Conservation (phyloP, 2,329 filamentous ascomycete genomes). For the Diaporthe velutina region DNA sequence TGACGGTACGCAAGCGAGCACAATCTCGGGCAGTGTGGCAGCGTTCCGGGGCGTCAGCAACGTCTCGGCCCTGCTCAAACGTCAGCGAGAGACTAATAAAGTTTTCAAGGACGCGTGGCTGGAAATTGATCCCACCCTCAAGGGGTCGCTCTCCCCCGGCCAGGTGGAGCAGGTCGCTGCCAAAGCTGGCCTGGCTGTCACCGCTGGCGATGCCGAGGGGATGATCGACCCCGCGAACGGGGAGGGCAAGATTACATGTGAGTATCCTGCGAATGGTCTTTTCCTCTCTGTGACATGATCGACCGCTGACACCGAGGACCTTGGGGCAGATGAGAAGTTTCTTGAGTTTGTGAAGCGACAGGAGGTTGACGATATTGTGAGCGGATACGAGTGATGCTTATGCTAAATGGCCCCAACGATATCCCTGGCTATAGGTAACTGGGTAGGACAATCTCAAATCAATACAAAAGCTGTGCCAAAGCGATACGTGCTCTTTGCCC, state of each 20-base stretch:
- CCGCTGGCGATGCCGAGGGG: constrained; percentile 50
- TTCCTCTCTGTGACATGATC: background rate
- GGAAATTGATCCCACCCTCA: constrained; percentile 49
- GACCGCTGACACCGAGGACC: background rate
- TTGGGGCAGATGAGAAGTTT: constrained; percentile 49
- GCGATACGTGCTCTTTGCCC: background rate
- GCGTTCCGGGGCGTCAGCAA: constrained; percentile 37
- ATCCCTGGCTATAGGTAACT: background rate
- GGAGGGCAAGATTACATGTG: constrained; percentile 52
- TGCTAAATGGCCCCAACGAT: background rate
- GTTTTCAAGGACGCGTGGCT: constrained; percentile 49
- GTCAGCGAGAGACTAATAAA: constrained; percentile 38
- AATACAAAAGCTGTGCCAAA: background rate
- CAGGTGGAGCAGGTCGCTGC: constrained; percentile 52
- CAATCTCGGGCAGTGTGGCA: constrained; percentile 31
- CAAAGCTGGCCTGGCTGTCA: constrained; percentile 49
- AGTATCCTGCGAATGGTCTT: constrained; percentile 40
- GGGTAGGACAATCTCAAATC: background rate
- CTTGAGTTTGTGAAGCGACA: constrained; percentile 51
- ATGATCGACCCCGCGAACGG: constrained; percentile 51
- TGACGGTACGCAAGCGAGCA: constrained; percentile 36
- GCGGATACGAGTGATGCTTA: constrained; percentile 39
- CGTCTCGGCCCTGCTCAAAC: constrained; percentile 37
- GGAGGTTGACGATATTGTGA: constrained; percentile 46
- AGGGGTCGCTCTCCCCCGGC: constrained; percentile 49